Percentiles rank a stretch among this genome's conserved stretches.
Conservation (phyloP, 306 rosid species). For the Fragaria nilgerrensis region DNA sequence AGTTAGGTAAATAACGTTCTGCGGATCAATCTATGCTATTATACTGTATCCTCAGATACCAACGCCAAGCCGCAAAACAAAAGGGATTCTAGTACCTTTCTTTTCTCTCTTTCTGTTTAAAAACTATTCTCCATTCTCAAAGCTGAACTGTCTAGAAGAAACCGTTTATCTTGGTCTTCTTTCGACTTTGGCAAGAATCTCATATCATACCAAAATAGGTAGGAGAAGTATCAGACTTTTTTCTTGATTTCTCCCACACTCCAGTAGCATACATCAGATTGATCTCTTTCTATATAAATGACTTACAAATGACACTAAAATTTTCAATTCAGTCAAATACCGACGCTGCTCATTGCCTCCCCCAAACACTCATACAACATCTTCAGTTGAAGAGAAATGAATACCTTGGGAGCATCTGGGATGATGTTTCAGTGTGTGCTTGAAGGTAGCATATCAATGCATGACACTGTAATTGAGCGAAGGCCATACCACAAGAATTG, state of each 20-base stretch:
- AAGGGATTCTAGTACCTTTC: background rate
- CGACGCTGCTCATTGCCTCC: background rate
- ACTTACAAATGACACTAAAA: background rate
- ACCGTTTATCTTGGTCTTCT: constrained; percentile 2
- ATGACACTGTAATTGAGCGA: constrained; percentile 45
- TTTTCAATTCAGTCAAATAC: constrained; percentile 1
- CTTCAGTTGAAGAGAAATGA: background rate
- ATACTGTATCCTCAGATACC: background rate
- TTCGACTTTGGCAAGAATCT: constrained; percentile 14
- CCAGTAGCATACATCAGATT: background rate
- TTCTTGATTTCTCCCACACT: constrained; percentile 17
- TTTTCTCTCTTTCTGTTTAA: background rate
- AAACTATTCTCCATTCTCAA: background rate
- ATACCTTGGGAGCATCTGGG: constrained; percentile 41
- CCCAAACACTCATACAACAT: background rate
- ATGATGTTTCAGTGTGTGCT: constrained; percentile 43
- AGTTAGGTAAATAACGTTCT: constrained; percentile 10
- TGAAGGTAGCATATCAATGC: constrained; percentile 54
- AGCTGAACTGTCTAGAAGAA: background rate
- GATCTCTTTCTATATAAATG: constrained; percentile 1
- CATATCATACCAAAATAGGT: background rate
- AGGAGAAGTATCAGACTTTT: background rate
- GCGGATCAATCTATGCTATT: constrained; percentile 6
- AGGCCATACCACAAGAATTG: constrained; percentile 66
- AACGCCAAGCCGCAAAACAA: background rate